Evolutionary conservation across 1,284 basidiomycete genomes (phyloP).

Genomic region (Pholiota adiposa): DNA sequence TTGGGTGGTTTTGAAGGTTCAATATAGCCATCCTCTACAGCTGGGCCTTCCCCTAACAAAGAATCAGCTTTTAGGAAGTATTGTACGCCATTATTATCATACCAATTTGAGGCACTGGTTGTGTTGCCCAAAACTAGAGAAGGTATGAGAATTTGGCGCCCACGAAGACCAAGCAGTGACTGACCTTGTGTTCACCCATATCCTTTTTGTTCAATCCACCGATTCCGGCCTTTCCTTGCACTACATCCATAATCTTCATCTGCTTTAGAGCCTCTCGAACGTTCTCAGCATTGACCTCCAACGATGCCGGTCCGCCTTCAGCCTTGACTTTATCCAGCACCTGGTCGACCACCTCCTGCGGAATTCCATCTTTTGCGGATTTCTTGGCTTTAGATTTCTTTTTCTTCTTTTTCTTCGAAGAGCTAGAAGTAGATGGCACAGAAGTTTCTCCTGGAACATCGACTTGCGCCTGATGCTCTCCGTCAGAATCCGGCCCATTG

Average conservation of each 20-base stretch:
- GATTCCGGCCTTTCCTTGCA: slow-evolving; percentile 70
- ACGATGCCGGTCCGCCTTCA: slow-evolving; percentile 52
- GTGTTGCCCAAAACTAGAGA: slow-evolving; percentile 90
- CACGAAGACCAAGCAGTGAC: slow-evolving; percentile 17
- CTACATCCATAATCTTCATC: slow-evolving; percentile 74
- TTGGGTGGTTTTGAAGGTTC: slow-evolving; percentile 80
- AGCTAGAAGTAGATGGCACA: slow-evolving; percentile 41
- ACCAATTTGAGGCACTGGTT: slow-evolving; percentile 92
- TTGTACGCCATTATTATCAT: slow-evolving; percentile 4
- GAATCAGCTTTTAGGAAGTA: neutral
- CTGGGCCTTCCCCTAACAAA: slow-evolving; percentile 63
- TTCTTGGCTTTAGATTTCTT: slow-evolving; percentile 71
- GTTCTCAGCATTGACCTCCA: slow-evolving; percentile 58
- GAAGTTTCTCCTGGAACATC: slow-evolving; percentile 15
- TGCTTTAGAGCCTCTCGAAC: slow-evolving; percentile 66
- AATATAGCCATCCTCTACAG: slow-evolving; percentile 85
- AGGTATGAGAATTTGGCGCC: slow-evolving; percentile 6
- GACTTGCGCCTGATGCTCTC: slow-evolving; percentile 21
- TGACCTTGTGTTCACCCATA: slow-evolving; percentile 86
- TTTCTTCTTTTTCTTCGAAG: slow-evolving; percentile 74
- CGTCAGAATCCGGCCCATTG: slow-evolving; percentile 28
- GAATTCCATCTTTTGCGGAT: slow-evolving; percentile 57
- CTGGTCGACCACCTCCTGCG: slow-evolving; percentile 61
- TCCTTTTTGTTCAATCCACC: slow-evolving; percentile 78
- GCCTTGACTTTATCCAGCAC: slow-evolving; percentile 64